These are phyloP conservation scores for Physcomitrium patens DNA, from an alignment of 225 moss, liverwort and hornwort genomes.

Conservation along the genomic window DNA sequence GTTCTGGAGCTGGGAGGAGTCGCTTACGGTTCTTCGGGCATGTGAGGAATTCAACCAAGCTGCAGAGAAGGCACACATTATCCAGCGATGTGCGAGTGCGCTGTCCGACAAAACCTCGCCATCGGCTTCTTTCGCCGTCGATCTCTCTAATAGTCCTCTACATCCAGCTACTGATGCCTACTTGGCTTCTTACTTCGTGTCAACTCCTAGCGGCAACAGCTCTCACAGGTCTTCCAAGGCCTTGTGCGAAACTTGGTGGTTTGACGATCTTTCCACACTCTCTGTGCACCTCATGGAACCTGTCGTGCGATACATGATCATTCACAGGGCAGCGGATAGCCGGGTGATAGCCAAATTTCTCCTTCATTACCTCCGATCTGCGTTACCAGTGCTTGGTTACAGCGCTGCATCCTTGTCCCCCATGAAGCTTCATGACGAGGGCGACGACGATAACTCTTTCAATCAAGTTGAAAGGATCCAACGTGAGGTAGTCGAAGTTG, in stretches of 20 bases:
- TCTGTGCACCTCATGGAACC: constrained; percentile 86
- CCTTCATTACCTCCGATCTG: constrained; percentile 77
- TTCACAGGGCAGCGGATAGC: constrained; percentile 62
- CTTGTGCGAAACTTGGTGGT: constrained; percentile 87
- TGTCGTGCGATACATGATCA: constrained; percentile 63
- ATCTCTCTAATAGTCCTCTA: constrained; percentile 61
- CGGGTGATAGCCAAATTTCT: constrained; percentile 84
- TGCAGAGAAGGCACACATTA: constrained; percentile 72
- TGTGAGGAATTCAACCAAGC: constrained; percentile 69
- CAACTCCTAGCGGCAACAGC: constrained; percentile 71
- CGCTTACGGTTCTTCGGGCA: constrained; percentile 69
- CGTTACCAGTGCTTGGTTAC: constrained; percentile 77
- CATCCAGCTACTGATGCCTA: constrained; percentile 72
- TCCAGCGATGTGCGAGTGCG: constrained; percentile 75
- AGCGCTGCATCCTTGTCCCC: constrained; percentile 68
- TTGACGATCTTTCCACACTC: constrained; percentile 80
- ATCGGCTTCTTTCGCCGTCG: constrained; percentile 48
- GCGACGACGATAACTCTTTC: constrained; percentile 55
- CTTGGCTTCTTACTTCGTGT: constrained; percentile 58
- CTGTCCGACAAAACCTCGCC: constrained; percentile 68
- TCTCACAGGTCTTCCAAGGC: constrained; percentile 79
- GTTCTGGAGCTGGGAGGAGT: constrained; percentile 92
- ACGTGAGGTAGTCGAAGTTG: constrained; percentile 77
- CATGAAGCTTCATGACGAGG: constrained; percentile 52
- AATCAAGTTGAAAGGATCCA: constrained; percentile 58